Base-by-base conservation (phyloP, 179 eudicot species). In the Beta corolliflora region DNA sequence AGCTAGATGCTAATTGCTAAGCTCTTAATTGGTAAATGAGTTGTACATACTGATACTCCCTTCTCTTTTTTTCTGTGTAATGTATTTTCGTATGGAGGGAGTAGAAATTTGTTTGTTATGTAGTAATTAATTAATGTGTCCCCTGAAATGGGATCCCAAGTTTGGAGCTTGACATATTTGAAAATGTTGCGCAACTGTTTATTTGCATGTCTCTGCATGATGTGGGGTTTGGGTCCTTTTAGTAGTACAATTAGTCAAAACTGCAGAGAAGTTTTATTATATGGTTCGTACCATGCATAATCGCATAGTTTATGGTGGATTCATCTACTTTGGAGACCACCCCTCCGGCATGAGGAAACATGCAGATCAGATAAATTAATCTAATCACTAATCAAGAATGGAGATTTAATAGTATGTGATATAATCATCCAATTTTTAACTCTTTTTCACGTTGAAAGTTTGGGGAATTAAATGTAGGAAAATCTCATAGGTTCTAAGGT, bases 121-220 rank as follows among this genome's bases (percentile, higher is more conserved):
- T 50, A 50, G 16, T 9, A 53, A 10, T 29, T 29, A 41, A 56
- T 55, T 10, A 79, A 71, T 58, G 56, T 0, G 5, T 23, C 8
- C 71, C 71, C 5, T 19, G 21, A 15, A 31, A 5, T 53, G 68
- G n/a, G 58, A 79, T 74, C 54, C 77, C 65, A 21, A 15, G 48
- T 65, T 81, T 52, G 65, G 23, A 29, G 79, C 73, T 65, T 52
- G 73, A 41, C 11, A 64, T 19, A 54, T 54, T 74, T 74, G 50
- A 52, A 31, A 60, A 16, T 23, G 1, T 29, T 6, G 16, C 36
- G 9, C 41, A 46, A 3, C 18, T 18, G 15, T 25, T 36, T 72
- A 14, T 64, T 45, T 65, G 79, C 83, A 81, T 75, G 75, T 81
- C 59, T 67, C 25, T 9, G 53, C 83, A 81, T 66, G 79, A 65